Evolutionary conservation across 1,139 yeast species (phyloP), one percentile per base, ranked within the genome.

Genomic region (Geotrichum cucujoidarum): DNA sequence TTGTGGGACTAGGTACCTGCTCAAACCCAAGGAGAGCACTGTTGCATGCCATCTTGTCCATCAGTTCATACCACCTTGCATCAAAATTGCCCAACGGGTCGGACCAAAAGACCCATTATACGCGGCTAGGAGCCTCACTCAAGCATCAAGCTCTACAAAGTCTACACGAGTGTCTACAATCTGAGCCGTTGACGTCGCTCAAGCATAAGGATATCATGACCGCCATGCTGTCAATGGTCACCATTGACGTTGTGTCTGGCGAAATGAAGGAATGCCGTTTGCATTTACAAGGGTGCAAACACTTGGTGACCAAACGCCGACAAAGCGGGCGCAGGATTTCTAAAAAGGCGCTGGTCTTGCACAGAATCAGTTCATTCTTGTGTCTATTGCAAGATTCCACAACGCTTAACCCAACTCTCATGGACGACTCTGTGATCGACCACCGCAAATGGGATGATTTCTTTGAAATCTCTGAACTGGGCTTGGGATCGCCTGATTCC

Each of bases 191-290:
- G 11, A 25, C 40, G 18, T 43, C 42, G 8, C 30, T 39, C 10
- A 83, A 84, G 61, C 87, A 87, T 63, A 87, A 88, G 61, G 95
- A 88, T 61, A 86, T 87, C 4, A 67, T 88, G 32, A 84, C 89
- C 45, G 94, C 95, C 0, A 82, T 87, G 18, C 73, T 88, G 67
- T 81, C 94, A 2, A 86, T 88, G 95, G 86, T 83, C 44, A 81
- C 90, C 20, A 87, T 88, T 48, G 95, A 88, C 67, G 81, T 86
- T 49, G 92, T 86, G 7, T 84, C 95, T 86, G 95, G 96, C 1
- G 83, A 94, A 1, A 86, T 85, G 94, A 83, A 83, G 52, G 95
- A 86, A 57, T 86, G 95, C 57, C 80, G 80, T 53, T 75, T 80
- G 51, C 86, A 87, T 64, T 71, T 88, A 49, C 76, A 80, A 46